Base-by-base conservation (phyloP, 805 yeast genomes). In the Sugiyamaella valdiviana region DNA sequence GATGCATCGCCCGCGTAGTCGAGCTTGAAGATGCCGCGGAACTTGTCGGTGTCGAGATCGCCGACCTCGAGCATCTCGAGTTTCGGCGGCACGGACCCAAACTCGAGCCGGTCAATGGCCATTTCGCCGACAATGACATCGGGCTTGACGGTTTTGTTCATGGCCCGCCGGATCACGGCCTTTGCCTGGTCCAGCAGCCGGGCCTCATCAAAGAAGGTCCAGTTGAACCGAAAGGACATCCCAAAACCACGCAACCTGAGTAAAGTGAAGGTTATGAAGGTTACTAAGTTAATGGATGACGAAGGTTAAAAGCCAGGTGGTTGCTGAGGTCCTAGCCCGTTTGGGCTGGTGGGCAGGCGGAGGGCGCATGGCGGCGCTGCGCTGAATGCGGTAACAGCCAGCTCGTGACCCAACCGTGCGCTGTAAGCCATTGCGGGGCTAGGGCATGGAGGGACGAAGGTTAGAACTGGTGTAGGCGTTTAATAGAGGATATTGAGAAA, bases 41-140 rank as follows among this genome's bases (percentile, higher is more conserved):
- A 21, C 82, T 90, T 57, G 83, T 70, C 63, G 15, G 71, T 71
- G 5, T 78, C 87, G 37, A 85, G 67, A 59, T 84, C 91, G 10
- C 90, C 90, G 54, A 84, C 81, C 58, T 85, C 91, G 52, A 84
- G 68, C 24, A 85, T 82, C 62, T 83, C 91, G 53, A 85, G 79
- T 48, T 72, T 71, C 1, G 95, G 95, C 0, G 91, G 80, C 9
- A 73, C 68, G 42, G 80, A 75, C n/a, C 95, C 95, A 63, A 85
- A 82, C 56, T 81, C 76, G 40, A 85, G 70, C 50, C 79, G 84
- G 45, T 78, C 76, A 42, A 85, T 83, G 39, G 68, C 69, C 52
- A 85, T 82, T 40, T 78, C 62, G 38, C 62, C 65, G 14, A 54
- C 62, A 15, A 66, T 53, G 38, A 57, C 55, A 14, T 64, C 60